phyloP scores from a whole-genome alignment of 805 yeast species.

The Metschnikowia reukaufii region DNA sequence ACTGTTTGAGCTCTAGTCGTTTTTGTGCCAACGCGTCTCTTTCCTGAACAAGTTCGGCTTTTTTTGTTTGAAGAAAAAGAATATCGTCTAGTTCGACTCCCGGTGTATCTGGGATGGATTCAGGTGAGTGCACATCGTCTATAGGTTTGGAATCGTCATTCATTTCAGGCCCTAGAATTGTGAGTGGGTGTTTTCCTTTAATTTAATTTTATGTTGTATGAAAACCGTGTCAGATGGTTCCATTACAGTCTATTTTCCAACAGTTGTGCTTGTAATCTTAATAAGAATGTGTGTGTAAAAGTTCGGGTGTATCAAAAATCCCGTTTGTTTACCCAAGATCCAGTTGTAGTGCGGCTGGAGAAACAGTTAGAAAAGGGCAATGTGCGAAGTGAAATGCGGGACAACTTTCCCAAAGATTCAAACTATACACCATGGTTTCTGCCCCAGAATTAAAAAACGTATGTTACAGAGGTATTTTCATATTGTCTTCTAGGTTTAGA shows the following conservation, averaged over 20 bases:
- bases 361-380: background rate
- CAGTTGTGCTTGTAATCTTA: no score
- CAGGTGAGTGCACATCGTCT: conserved; percentile 7
- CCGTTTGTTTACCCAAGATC: no score
- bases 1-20: conserved; percentile 10
- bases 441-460: conserved; percentile 61
- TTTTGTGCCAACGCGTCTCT: conserved; percentile 13
- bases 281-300: no score
- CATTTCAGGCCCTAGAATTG: conserved; percentile 1
- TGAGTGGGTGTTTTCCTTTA: background rate
- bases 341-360: conserved; percentile 5
- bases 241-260: no score
- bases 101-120: conserved; percentile 1
- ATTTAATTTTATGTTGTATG: background rate
- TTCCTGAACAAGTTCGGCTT: conserved; percentile 14
- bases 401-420: background rate
- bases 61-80: conserved; percentile 14
- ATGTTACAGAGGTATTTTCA: no score
- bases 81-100: conserved; percentile 14
- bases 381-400: conserved; percentile 4
- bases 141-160: conserved; percentile 5
- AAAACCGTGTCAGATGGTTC: no score
- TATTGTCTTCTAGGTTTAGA: no score
- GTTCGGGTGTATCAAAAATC: no score
- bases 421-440: conserved; percentile 46